phyloP scores from a whole-genome alignment of 257 asterid genomes.

The Salvia hispanica region DNA sequence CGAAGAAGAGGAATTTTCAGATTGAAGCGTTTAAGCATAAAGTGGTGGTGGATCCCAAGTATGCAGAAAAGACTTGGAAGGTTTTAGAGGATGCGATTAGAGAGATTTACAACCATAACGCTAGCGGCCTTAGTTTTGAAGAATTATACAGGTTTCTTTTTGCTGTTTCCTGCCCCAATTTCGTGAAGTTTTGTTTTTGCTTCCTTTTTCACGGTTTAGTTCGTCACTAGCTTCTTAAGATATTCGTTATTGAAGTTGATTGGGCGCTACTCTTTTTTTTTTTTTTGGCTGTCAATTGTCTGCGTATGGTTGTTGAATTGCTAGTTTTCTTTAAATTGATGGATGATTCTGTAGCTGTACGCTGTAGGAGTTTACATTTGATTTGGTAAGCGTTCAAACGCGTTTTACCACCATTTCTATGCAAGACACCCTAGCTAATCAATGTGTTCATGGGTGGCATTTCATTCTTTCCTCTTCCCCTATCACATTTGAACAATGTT shows the following conservation, averaged over 20 bases:
- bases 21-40: constrained; percentile 84
- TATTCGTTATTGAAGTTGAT: constrained; percentile 14
- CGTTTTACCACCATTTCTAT: background rate
- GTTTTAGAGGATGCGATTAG: constrained; percentile 81
- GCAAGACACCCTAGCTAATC: constrained; percentile 2
- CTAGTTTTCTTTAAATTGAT: constrained; percentile 2
- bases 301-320: background rate
- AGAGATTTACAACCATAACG: constrained; percentile 84
- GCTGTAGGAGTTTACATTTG: background rate
- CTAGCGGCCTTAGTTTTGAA: constrained; percentile 88
- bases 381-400: background rate
- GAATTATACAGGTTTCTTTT: constrained; percentile 73
- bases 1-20: constrained; percentile 77
- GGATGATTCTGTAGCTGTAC: constrained; percentile 8
- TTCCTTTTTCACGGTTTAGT: background rate
- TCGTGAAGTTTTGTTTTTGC: background rate
- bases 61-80: constrained; percentile 93
- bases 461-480: background rate
- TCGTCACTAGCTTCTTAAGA: background rate
- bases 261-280: background rate
- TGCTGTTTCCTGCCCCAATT: background rate
- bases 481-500: background rate
- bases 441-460: constrained; percentile 11
- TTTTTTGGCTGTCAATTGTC: background rate
- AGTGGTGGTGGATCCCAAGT: constrained; percentile 95